These are phyloP conservation scores for Ajuga chamaepitys DNA, from an alignment of 257 asterid species.

Conservation along the genomic window DNA sequence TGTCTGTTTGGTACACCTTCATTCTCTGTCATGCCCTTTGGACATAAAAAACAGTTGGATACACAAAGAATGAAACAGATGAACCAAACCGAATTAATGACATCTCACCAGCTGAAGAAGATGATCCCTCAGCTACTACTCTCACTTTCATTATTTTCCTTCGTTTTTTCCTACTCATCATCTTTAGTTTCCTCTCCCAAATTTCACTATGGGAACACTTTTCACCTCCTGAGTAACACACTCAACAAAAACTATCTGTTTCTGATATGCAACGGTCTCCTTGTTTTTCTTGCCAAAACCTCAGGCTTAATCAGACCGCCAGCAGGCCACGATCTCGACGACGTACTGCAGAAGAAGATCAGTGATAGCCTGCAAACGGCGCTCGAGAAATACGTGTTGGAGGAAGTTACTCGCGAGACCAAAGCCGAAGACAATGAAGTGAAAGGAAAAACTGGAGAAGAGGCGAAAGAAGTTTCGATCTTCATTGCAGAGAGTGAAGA, in stretches of 20 bases:
- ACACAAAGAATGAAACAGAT: neutral
- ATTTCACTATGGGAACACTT: constrained; percentile 10
- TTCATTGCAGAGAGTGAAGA: constrained; percentile 20
- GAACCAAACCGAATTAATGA: neutral
- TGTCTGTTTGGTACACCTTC: neutral
- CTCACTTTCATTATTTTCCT: constrained; percentile 39
- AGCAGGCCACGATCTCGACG: constrained; percentile 3
- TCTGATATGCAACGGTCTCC: constrained; percentile 53
- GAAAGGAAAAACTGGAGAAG: neutral
- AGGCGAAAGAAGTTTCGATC: constrained; percentile 9
- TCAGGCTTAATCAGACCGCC: constrained; percentile 24
- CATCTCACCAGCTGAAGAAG: constrained; percentile 19
- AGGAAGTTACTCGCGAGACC: neutral
- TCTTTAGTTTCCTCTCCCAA: constrained; percentile 11
- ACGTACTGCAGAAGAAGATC: neutral
- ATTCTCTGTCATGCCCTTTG: neutral
- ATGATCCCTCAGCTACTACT: constrained; percentile 31
- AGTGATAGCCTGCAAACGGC: neutral
- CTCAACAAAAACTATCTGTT: constrained; percentile 49
- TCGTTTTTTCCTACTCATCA: constrained; percentile 27
- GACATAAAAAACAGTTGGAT: neutral
- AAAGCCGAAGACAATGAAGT: neutral
- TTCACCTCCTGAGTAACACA: constrained; percentile 19
- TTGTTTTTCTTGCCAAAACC: constrained; percentile 42
- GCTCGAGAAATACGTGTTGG: neutral